These are phyloP conservation scores for Colletotrichum cuscutae DNA, from an alignment of 2,329 filamentous ascomycete genomes.

Conservation along the genomic window DNA sequence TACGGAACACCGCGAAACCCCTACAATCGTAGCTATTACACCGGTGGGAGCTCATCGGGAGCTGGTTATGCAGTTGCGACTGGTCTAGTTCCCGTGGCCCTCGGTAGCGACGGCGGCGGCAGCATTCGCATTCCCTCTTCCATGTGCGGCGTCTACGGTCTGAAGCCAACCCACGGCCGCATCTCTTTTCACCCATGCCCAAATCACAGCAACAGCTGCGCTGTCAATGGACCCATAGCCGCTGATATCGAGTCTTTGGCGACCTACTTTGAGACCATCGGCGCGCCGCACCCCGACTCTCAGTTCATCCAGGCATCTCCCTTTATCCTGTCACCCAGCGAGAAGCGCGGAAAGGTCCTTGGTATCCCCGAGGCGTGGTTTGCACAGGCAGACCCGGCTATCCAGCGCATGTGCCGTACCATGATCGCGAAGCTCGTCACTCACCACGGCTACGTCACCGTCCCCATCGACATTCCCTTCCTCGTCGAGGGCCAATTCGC, in stretches of 20 bases:
- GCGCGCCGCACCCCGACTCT: constrained; percentile 68
- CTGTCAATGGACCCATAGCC: constrained; percentile 75
- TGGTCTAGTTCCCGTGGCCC: constrained; percentile 76
- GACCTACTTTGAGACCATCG: constrained; percentile 72
- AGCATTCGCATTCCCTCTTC: constrained; percentile 78
- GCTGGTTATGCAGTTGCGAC: constrained; percentile 76
- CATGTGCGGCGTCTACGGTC: constrained; percentile 78
- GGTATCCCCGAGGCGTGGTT: constrained; percentile 77
- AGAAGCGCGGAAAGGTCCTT: constrained; percentile 57
- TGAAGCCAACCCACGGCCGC: constrained; percentile 77
- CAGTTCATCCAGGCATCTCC: constrained; percentile 58
- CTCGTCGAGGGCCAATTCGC: constrained; percentile 74
- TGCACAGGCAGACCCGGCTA: constrained; percentile 51
- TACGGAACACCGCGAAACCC: constrained; percentile 82
- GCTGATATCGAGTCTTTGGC: constrained; percentile 74
- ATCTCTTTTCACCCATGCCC: constrained; percentile 70
- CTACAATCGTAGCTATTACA: constrained; percentile 78
- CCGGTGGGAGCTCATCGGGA: constrained; percentile 80
- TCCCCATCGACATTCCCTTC: constrained; percentile 69
- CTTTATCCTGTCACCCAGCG: constrained; percentile 40
- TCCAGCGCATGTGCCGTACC: constrained; percentile 52
- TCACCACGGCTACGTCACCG: constrained; percentile 61
- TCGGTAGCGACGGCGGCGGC: constrained; percentile 80
- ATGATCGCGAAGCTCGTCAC: constrained; percentile 64
- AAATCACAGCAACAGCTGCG: constrained; percentile 69